Base-by-base conservation (phyloP, 2,329 filamentous ascomycete genomes). In the Gremmenia infestans region DNA sequence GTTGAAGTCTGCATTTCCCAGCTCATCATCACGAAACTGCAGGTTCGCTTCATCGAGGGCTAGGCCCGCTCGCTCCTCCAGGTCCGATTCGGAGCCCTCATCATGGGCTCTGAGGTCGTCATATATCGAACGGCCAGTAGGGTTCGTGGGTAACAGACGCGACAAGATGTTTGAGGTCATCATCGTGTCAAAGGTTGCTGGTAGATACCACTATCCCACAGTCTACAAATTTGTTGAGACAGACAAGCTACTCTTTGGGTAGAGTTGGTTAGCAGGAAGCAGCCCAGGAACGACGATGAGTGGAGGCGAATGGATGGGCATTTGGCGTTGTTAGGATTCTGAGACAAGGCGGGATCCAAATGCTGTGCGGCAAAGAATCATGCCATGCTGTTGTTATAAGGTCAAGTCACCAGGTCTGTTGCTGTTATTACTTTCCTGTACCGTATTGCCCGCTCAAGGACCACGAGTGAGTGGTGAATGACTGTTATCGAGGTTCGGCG, bases 81-180 rank as follows among this genome's bases (percentile, higher is more conserved):
- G 39, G 52, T 71, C 69, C 35, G 63, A 65, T 50, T 66, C 68
- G 9, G 64, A 63, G 9, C 57, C 61, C 43, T 65, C 67, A 43
- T 70, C 67, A 25, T 68, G 67, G 42, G 62, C 65, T 55, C 65
- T 63, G 8, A 71, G 62, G 36, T 70, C 69, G 36, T 71, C 67
- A 55, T 71, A 71, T 35, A 71, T 70, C 8, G 69, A 71, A n/a
- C 67, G 63, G 4, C 60, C 64, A 37, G 62, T 57, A 12, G 63
- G 50, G 47, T 70, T 71, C 35, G 64, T 53, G 12, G 69, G 67
- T 43, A 71, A 58, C 15, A 70, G 53, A 42, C 68, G 65, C 14
- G 69, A 71, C 40, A 71, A 54, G 12, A 71, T 53, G 36, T 70
- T 70, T 17, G 69, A 70, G 17, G 63, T 58, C 67, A 70, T 70